phyloP scores from a whole-genome alignment of 2,329 filamentous ascomycete genomes.

The Fusarium piperis region DNA sequence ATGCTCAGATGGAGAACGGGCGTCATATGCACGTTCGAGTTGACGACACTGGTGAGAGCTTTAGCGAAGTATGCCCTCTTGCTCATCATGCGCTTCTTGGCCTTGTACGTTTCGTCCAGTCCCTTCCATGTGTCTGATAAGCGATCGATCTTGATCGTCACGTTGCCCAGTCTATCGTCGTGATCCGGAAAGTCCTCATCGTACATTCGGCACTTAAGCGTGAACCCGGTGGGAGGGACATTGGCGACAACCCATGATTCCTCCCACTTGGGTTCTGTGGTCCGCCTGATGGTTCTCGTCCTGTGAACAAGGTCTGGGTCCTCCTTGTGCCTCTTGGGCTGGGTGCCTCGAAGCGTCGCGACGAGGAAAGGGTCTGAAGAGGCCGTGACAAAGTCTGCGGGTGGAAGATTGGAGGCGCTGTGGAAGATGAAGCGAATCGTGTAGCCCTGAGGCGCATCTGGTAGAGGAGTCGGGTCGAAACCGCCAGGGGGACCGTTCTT shows the following conservation, averaged over 20 bases:
- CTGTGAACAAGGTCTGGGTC: conserved; percentile 80
- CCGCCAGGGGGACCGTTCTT: conserved; percentile 72
- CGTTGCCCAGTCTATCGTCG: conserved; percentile 89
- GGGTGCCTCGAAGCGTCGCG: conserved; percentile 76
- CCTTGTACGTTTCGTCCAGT: conserved; percentile 70
- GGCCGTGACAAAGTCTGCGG: conserved; percentile 79
- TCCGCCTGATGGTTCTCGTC: conserved; percentile 78
- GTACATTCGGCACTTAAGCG: conserved; percentile 85
- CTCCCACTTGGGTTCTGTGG: conserved; percentile 82
- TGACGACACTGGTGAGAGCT: conserved; percentile 71
- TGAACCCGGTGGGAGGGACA: conserved; percentile 81
- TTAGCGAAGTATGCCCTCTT: conserved; percentile 86
- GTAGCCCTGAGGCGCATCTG: conserved; percentile 78
- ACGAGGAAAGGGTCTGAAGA: conserved; percentile 86
- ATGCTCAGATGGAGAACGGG: conserved; percentile 78
- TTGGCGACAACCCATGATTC: conserved; percentile 90
- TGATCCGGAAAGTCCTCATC: conserved; percentile 90
- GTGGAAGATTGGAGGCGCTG: conserved; percentile 80
- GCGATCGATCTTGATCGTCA: conserved; percentile 71
- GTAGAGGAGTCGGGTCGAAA: conserved; percentile 82
- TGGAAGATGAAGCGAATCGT: conserved; percentile 88
- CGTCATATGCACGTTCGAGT: conserved; percentile 70
- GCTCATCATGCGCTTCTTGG: conserved; percentile 87
- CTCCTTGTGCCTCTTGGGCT: conserved; percentile 85
- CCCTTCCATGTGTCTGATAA: conserved; percentile 75